Evolutionary conservation across 2,329 filamentous ascomycete genomes (phyloP), one percentile per base, ranked within the genome.

Genomic region (Phaeosphaeria sp.): DNA sequence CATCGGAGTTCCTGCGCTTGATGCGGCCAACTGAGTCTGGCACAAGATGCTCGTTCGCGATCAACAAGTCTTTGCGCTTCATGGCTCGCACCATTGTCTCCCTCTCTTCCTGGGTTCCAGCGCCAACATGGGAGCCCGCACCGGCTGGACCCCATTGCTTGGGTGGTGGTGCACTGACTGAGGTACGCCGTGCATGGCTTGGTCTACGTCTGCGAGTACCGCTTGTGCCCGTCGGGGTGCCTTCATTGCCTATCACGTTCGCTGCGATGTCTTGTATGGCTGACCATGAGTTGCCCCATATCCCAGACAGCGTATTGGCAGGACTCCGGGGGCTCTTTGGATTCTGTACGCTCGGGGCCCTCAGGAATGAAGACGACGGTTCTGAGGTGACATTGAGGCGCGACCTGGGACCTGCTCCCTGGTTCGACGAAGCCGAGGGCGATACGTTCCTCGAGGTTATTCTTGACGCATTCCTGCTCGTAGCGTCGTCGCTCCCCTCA

Each of bases 1-100:
- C 89, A 67, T 91, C 89, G 4, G 90, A 92, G 49, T 84, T 88
- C 63, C 90, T 83, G 65, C 87, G 84, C 78, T 92, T 92, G 72
- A 81, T 79, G 62, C 79, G 79, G 27, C 81, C 82, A 20, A 78
- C 66, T 0, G 80, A 74, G 65, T 83, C 81, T 39, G 77, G 67
- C 58, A 79, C 75, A 54, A 74, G 57, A 44, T 75, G 69, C 30
- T 76, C 76, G 52, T 73, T 75, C 58, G 80, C 80, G 27, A 71
- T 77, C 58, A 84, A 71, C 60, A 84, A 71, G 55, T 83, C 81
- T 62, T 77, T 79, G 49, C 81, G 74, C 73, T 83, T 83, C 72
- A 81, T 80, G 43, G 80, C 81, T 53, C 82, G 72, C 30, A 84
- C 74, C 60, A 81, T 72, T 43, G 77, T 77, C 50, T 82, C 76